Evolutionary conservation across 169 alveolate genomes (phyloP), one percentile per base, ranked within the genome.

Genomic region (Sarcocystis neurona): DNA sequence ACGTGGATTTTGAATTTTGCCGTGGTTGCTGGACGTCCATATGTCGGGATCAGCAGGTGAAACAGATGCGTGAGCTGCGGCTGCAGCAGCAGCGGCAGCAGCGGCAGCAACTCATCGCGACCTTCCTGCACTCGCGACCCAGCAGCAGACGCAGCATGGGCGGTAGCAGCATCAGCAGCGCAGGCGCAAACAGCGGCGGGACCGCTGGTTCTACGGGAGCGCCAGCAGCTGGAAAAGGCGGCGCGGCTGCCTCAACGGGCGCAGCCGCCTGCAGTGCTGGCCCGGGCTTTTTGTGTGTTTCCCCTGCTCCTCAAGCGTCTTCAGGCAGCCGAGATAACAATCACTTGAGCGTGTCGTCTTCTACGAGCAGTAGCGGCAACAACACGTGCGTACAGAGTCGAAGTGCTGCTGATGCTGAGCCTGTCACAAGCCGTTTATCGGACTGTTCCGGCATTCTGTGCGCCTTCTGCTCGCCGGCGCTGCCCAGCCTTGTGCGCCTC

Each of bases 1-100:
- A 72, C 58, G 53, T 72, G 10, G 30, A 23, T n/a, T 37, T 72
- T 18, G 58, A 72, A 15, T 2, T 72, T n/a, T 3, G 32, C 56
- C 10, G 82, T 4, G 82, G 82, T 34, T 72, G 82, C 82, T 72
- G 82, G 82, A 72, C 82, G 2, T 72, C 82, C 4, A 53, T 72
- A 5, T 72, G 82, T 18, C 53, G 47, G 18, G 58, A 39, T n/a
- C 82, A 72, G 56, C 82, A 41, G 47, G 56, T 39, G 34, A 53
- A 1, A 18, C 82, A 72, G 46, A 48, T 41, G 8, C 47, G 82
- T 0, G 56, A 43, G n/a, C 82, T 2, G 37, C 82, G 41, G 12
- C 12, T 23, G 23, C 66, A 53, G 23, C 30, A 53, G 66, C 12
- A 53, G 23, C 66, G 30, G 58, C 82, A 72, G 10, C 82, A 41